A percentile compares a stretch with the other conserved stretches of the same genome.
Evolutionary conservation across 371 early-diverging fungal genomes (phyloP).

Genomic region (Catenaria anguillulae): DNA sequence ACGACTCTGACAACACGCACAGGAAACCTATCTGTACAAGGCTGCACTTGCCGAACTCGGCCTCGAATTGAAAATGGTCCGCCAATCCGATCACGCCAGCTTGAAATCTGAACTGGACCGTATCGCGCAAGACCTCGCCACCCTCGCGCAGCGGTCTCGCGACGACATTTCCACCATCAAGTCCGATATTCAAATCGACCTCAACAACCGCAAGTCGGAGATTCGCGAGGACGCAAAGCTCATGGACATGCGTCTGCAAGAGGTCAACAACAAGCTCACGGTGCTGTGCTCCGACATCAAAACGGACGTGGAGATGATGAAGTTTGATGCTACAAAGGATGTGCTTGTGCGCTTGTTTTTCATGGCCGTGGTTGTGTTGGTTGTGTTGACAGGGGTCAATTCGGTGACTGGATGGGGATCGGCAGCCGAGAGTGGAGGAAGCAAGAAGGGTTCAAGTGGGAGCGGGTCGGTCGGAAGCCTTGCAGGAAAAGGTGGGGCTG

Average conservation of each 20-base stretch:
- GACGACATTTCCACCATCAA: conserved; percentile 65
- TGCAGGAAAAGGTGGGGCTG: neutral
- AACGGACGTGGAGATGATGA: conserved; percentile 75
- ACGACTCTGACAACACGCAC: no score
- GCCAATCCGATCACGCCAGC: conserved; percentile 67
- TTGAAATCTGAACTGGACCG: conserved; percentile 54
- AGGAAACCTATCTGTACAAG: conserved; percentile 55
- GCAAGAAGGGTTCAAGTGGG: neutral
- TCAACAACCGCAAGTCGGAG: conserved; percentile 79
- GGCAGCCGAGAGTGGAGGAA: neutral
- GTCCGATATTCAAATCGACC: conserved; percentile 70
- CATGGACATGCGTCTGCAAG: conserved; percentile 67
- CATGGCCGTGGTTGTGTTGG: neutral
- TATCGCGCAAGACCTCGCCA: conserved; percentile 66
- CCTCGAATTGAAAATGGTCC: conserved; percentile 68
- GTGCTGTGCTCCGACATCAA: conserved; percentile 63
- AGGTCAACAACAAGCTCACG: conserved; percentile 68
- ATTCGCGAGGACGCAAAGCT: conserved; percentile 57
- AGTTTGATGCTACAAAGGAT: conserved; percentile 59
- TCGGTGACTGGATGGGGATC: neutral
- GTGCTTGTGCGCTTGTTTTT: conserved; percentile 27
- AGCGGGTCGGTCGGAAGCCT: neutral
- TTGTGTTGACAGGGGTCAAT: neutral
- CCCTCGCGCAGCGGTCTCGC: conserved; percentile 48
- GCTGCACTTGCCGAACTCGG: conserved; percentile 67